Evolutionary conservation across 2,329 filamentous ascomycete species (phyloP).

Genomic region (Onygenales sp.): DNA sequence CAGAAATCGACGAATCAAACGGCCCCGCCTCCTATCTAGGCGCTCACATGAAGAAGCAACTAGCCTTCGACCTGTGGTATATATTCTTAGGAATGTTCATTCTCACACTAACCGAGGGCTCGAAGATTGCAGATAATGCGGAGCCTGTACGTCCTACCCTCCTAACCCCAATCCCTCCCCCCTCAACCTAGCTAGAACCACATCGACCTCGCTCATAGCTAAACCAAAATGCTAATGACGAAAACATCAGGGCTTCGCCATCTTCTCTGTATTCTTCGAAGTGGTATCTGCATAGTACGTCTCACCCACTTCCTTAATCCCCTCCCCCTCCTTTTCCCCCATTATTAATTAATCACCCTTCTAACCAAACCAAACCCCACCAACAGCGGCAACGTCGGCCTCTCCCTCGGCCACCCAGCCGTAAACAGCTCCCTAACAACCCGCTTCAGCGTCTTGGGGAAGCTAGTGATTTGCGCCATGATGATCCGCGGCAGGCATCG

Average conservation of each 20-base stretch:
- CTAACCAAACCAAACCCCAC: constrained; percentile 4
- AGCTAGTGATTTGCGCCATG: constrained; percentile 44
- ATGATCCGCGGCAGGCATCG: constrained; percentile 48
- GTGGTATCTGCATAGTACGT: constrained; percentile 30
- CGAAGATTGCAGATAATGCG: constrained; percentile 14
- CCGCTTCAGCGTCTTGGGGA: constrained; percentile 40
- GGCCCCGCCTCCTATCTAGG: constrained; percentile 30
- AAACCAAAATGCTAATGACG: neutral
- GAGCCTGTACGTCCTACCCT: constrained; percentile 12
- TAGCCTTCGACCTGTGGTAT: constrained; percentile 57
- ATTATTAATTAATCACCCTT: neutral
- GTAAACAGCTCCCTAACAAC: constrained; percentile 26
- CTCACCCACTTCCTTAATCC: neutral
- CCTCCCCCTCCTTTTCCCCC: too few species aligned
- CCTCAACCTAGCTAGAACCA: too few species aligned
- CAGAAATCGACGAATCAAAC: constrained; percentile 14
- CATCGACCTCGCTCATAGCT: too few species aligned
- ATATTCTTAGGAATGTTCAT: constrained; percentile 48
- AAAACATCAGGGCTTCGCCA: neutral
- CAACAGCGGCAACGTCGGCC: constrained; percentile 21
- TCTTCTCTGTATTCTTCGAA: constrained; percentile 29
- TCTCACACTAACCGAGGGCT: constrained; percentile 40
- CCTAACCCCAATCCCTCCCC: neutral
- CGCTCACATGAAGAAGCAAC: constrained; percentile 49
- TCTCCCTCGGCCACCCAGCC: constrained; percentile 22